phyloP scores from a whole-genome alignment of 257 asterid genomes.

The Nicotiana sylvestris region DNA sequence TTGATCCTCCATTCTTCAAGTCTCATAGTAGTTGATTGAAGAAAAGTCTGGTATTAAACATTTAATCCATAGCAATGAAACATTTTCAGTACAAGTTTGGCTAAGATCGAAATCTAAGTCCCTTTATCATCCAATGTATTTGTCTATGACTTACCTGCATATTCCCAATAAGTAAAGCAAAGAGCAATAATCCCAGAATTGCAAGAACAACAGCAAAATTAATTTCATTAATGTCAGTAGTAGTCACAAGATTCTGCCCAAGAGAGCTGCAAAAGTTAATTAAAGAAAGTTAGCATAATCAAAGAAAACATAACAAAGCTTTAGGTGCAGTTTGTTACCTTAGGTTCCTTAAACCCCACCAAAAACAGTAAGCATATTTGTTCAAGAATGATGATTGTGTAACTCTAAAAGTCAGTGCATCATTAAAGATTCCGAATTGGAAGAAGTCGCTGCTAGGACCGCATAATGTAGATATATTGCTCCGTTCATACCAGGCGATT shows the following conservation, averaged over 20 bases:
- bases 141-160: slow-evolving; percentile 54
- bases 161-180: slow-evolving; percentile 67
- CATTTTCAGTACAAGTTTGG: neutral
- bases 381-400: slow-evolving; percentile 30
- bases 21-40: slow-evolving; percentile 52
- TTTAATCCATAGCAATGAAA: neutral
- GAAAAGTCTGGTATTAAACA: slow-evolving; percentile 32
- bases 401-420: slow-evolving; percentile 35
- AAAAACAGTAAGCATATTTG: slow-evolving; percentile 54
- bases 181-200: slow-evolving; percentile 61
- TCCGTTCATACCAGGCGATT: slow-evolving; percentile 36
- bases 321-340: slow-evolving; percentile 31
- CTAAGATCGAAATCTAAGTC: neutral
- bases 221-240: slow-evolving; percentile 51
- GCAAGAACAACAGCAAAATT: slow-evolving; percentile 58
- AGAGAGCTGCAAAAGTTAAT: slow-evolving; percentile 44
- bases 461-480: slow-evolving; percentile 52
- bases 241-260: slow-evolving; percentile 62
- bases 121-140: neutral
- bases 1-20: slow-evolving; percentile 74
- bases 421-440: slow-evolving; percentile 50
- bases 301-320: neutral
- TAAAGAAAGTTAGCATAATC: neutral
- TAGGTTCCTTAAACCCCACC: slow-evolving; percentile 69
- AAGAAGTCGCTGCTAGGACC: slow-evolving; percentile 31